Evolutionary conservation across 768 basidiomycete genomes (phyloP), one percentile per base, ranked within the genome.

Genomic region (Phylloporus sp.): DNA sequence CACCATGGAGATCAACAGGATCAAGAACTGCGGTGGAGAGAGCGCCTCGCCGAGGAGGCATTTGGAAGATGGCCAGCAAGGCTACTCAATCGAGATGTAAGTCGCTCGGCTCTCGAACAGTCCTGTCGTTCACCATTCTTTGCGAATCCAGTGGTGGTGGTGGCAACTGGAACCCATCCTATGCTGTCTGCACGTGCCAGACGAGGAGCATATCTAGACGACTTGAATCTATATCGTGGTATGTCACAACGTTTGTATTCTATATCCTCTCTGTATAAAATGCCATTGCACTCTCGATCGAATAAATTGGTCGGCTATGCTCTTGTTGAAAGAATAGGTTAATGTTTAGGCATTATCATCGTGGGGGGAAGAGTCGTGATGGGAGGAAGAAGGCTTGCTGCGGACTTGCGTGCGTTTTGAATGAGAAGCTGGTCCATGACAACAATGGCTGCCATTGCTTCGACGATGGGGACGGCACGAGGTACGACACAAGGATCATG

Each of bases 401-500:
- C 80, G 2, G 84, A 72, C 62, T 76, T 76, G 40, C 95, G 82
- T 9, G 93, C 76, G 54, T 91, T 89, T 69, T 98, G 95, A 48
- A 90, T 82, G 32, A 97, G 76, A 48, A 97, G 74, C 59, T 86
- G 81, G 64, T 99, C 96, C 85, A 99, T 90, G 55, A 96, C 77
- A 49, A 97, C 95, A 39, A 98, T 76, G 22, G 86, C 84, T 0
- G 95, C 92, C 96, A 99, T 99, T 1, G 90, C 82, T 71, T 99
- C 96, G 35, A 98, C 95, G 58, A 99, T 99, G 34, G 96, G 93
- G 9, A 97, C 91, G 17, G 93, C 93, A 38, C 93, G 84, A 33
- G 95, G 95, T 6, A 99, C 92, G 36, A 99, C 95, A 64, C 95
- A 97, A 15, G 95, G 93, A 63, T 97, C 95, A 69, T 98, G 95